These are phyloP conservation scores for Alternaria hordeiaustralica DNA, from an alignment of 2,329 filamentous ascomycete genomes.

Conservation along the genomic window DNA sequence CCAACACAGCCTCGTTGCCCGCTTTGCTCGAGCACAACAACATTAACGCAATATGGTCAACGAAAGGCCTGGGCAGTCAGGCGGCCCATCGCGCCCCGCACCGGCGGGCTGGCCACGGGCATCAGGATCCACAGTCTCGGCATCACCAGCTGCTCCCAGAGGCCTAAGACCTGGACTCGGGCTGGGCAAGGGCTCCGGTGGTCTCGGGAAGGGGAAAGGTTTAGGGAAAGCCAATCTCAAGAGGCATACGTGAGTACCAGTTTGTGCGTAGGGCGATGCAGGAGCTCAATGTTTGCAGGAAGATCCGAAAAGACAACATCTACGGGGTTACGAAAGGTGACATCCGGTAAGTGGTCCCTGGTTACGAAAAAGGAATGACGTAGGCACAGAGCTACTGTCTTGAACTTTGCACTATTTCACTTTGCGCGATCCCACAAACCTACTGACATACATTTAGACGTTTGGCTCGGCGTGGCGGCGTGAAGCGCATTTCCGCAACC, in stretches of 20 bases:
- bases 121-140: not conserved
- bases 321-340: conserved; percentile 44
- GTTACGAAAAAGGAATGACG: not conserved
- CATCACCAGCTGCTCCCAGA: conserved; percentile 11
- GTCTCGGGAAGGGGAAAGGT: conserved; percentile 25
- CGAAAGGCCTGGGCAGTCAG: conserved; percentile 13
- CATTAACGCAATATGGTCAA: conserved; percentile 15
- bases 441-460: conserved; percentile 56
- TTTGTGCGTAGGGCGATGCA: not conserved
- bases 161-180: conserved; percentile 24
- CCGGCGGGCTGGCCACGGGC: conserved; percentile 3
- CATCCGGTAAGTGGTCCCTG: conserved; percentile 37
- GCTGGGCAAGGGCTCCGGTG: conserved; percentile 23
- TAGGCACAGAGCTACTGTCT: not conserved
- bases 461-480: conserved; percentile 75
- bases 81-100: conserved; percentile 14
- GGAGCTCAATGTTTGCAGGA: conserved; percentile 28
- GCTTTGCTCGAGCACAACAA: not conserved
- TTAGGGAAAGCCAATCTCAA: conserved; percentile 19
- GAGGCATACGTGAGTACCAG: conserved; percentile 31
- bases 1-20: not conserved
- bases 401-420: not conserved
- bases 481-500: conserved; percentile 71
- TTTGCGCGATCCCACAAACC: not conserved
- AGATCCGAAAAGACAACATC: conserved; percentile 42